A percentile compares a stretch with the other conserved stretches of the same genome.
Evolutionary conservation across 2,329 filamentous ascomycete genomes (phyloP).

Genomic region (Mycosphaerelloides madeirae): DNA sequence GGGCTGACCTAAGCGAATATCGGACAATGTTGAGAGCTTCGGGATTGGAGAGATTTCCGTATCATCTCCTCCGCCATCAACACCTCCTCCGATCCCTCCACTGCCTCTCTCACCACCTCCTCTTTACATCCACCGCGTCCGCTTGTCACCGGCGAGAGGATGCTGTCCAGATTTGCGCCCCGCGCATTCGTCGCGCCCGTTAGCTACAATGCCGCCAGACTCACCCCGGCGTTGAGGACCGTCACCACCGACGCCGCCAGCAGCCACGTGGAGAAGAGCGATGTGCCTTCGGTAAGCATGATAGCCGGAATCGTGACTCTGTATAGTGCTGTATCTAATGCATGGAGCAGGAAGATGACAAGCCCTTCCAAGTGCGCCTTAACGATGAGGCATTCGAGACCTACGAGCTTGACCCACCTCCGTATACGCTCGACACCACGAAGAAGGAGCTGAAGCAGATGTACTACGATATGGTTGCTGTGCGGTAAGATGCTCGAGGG

Average conservation of each 20-base stretch:
- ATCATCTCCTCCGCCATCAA: background rate
- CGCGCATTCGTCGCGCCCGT: constrained; percentile 32
- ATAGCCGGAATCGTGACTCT: background rate
- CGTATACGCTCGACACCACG: constrained; percentile 87
- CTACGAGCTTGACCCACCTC: constrained; percentile 93
- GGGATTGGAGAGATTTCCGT: constrained; percentile 4
- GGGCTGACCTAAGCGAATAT: too few species aligned
- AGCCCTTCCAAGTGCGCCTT: constrained; percentile 85
- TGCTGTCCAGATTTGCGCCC: constrained; percentile 36
- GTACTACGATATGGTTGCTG: constrained; percentile 95
- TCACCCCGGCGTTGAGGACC: constrained; percentile 52
- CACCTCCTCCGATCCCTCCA: constrained; percentile 3
- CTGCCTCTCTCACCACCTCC: constrained; percentile 2
- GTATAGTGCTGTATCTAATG: constrained; percentile 5
- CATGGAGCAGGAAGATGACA: constrained; percentile 72
- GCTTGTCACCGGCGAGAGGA: constrained; percentile 16
- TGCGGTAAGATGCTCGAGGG: constrained; percentile 61
- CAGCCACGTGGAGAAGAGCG: constrained; percentile 76
- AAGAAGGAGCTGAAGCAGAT: constrained; percentile 99
- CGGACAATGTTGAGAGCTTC: background rate
- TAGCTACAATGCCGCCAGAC: constrained; percentile 26
- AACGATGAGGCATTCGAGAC: constrained; percentile 99
- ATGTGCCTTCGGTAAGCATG: constrained; percentile 60
- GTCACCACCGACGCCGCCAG: constrained; percentile 96
- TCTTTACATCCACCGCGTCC: constrained; percentile 2